These are phyloP conservation scores for Trichoderma arundinaceum DNA, from an alignment of 2,329 filamentous ascomycete species.

Conservation along the genomic window DNA sequence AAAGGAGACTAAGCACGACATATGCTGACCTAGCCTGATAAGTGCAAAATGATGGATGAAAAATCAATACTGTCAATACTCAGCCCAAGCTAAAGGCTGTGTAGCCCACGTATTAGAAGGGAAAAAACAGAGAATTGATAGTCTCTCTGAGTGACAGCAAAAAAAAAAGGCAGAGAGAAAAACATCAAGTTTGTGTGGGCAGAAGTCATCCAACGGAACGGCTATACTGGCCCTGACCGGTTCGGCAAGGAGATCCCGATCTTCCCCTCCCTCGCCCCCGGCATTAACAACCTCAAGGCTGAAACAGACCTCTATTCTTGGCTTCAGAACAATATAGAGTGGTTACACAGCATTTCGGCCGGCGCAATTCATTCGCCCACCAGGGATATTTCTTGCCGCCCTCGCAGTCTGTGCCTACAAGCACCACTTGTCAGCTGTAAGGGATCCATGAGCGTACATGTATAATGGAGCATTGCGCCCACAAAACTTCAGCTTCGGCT, in stretches of 20 bases:
- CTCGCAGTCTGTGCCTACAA: constrained; percentile 1
- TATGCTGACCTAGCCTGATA: neutral
- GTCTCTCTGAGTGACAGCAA: neutral
- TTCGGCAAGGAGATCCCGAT: constrained; percentile 28
- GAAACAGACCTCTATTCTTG: neutral
- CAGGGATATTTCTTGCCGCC: neutral
- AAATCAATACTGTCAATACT: neutral
- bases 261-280: constrained; percentile 14
- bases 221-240: neutral
- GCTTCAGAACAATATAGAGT: neutral
- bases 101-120: neutral
- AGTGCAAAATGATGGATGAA: neutral
- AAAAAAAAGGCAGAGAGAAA: neutral
- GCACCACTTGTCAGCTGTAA: neutral
- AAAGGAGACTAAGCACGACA: constrained; percentile 19
- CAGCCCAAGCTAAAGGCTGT: constrained; percentile 7
- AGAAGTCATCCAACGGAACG: neutral
- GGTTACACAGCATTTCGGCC: constrained; percentile 25
- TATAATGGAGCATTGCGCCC: constrained; percentile 6
- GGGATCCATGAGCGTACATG: constrained; percentile 3
- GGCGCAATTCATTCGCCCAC: neutral
- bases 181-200: neutral
- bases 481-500: constrained; percentile 27
- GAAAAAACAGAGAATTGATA: constrained; percentile 1
- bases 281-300: constrained; percentile 3